These are phyloP conservation scores for Fraxinus ornus DNA, from an alignment of 305 asterid species.

Conservation along the genomic window DNA sequence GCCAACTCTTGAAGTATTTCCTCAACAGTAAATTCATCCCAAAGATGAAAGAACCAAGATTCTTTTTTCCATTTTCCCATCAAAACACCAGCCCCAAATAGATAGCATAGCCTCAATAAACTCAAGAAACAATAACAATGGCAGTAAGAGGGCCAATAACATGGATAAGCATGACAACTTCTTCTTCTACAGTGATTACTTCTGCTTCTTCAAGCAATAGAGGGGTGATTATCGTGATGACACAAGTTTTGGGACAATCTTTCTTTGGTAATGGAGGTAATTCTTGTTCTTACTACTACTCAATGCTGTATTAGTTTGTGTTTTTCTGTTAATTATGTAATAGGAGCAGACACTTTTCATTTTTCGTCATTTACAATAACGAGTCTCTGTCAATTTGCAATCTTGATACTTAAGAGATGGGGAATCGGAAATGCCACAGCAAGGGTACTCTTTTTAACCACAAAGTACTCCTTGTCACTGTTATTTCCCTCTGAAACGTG, in stretches of 20 bases:
- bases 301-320: neutral
- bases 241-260: slow-evolving; percentile 36
- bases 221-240: slow-evolving; percentile 35
- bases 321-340: slow-evolving; percentile 10
- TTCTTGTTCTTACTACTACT: slow-evolving; percentile 13
- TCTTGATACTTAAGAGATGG: slow-evolving; percentile 21
- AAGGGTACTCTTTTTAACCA: slow-evolving; percentile 6
- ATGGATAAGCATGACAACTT: slow-evolving; percentile 48
- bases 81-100: neutral
- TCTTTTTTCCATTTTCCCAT: neutral
- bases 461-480: slow-evolving; percentile 2
- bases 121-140: slow-evolving; percentile 29
- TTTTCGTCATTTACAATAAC: neutral
- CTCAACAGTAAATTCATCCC: neutral
- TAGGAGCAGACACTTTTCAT: slow-evolving; percentile 12
- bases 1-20: neutral
- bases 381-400: neutral
- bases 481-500: neutral
- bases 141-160: slow-evolving; percentile 49
- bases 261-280: slow-evolving; percentile 68
- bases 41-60: neutral
- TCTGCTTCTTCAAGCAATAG: slow-evolving; percentile 44
- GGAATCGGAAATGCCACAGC: slow-evolving; percentile 15
- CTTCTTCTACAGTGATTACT: slow-evolving; percentile 44
- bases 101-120: neutral